A percentile compares a stretch with the other conserved stretches of the same genome.
These are phyloP conservation scores for Xerocomus minutiporus DNA, from an alignment of 1,284 basidiomycete species.

Conservation along the genomic window DNA sequence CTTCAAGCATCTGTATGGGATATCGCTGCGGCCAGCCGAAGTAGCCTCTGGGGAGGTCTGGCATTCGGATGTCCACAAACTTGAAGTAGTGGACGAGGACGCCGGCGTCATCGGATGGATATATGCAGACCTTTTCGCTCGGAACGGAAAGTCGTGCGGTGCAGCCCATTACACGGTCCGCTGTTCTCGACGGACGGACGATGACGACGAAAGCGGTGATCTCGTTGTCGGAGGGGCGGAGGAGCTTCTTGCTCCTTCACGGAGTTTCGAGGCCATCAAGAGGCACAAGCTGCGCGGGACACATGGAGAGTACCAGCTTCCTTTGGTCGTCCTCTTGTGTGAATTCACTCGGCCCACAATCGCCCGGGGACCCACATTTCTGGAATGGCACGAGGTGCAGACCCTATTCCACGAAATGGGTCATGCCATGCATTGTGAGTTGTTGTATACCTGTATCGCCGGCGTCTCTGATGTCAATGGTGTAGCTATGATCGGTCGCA, in stretches of 20 bases:
- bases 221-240: slow-evolving; percentile 42
- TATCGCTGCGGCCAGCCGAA: slow-evolving; percentile 71
- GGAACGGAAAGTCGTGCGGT: slow-evolving; percentile 82
- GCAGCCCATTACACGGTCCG: slow-evolving; percentile 98
- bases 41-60: slow-evolving; percentile 79
- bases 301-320: slow-evolving; percentile 79
- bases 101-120: slow-evolving; percentile 88
- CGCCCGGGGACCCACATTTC: slow-evolving; percentile 62
- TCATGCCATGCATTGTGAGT: slow-evolving; percentile 97
- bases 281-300: slow-evolving; percentile 55
- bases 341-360: slow-evolving; percentile 74
- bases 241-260: slow-evolving; percentile 41
- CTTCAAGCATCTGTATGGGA: slow-evolving; percentile 83
- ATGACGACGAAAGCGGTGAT: slow-evolving; percentile 80
- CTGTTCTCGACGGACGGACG: slow-evolving; percentile 87
- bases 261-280: slow-evolving; percentile 57
- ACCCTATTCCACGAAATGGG: slow-evolving; percentile 99
- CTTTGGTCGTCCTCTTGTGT: slow-evolving; percentile 87
- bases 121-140: slow-evolving; percentile 88
- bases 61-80: slow-evolving; percentile 84
- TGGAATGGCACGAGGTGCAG: slow-evolving; percentile 93
- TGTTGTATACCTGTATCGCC: background rate
- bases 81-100: slow-evolving; percentile 89
- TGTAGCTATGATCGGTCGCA: slow-evolving; percentile 94
- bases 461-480: slow-evolving; percentile 15